Percentiles rank a stretch among this genome's conserved stretches.
These are phyloP conservation scores for Pichia sp. DNA, from an alignment of 1,139 yeast genomes.

Conservation along the genomic window DNA sequence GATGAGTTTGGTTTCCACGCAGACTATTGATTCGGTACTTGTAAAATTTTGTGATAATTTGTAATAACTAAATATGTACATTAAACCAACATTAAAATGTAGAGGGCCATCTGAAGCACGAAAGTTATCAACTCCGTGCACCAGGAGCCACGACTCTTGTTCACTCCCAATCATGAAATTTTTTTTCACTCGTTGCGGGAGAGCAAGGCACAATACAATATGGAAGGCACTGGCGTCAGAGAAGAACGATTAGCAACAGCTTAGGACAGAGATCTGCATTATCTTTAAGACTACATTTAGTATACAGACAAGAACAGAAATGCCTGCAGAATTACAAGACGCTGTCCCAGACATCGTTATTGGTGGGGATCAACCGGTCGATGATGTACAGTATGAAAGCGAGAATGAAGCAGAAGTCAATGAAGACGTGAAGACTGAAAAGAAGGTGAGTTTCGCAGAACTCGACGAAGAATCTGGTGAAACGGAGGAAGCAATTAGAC, in stretches of 20 bases:
- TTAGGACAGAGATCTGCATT: background rate
- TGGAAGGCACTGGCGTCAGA: background rate
- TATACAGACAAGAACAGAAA: slow-evolving; percentile 17
- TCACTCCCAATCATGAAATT: slow-evolving; percentile 2
- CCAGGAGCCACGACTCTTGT: background rate
- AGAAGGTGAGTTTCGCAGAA: slow-evolving; percentile 81
- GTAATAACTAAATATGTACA: background rate
- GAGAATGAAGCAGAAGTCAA: slow-evolving; percentile 43
- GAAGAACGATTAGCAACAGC: background rate
- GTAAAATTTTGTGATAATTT: background rate
- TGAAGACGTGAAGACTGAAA: slow-evolving; percentile 41
- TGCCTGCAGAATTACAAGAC: slow-evolving; percentile 69
- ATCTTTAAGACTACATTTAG: background rate
- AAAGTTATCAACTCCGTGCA: slow-evolving; percentile 1
- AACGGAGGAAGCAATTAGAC: slow-evolving; percentile 63
- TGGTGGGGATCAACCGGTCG: slow-evolving; percentile 48
- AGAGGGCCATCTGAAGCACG: background rate
- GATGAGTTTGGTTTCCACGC: slow-evolving; percentile 88
- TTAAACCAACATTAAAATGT: background rate
- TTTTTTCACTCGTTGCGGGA: slow-evolving; percentile 5
- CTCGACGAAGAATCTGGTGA: slow-evolving; percentile 55
- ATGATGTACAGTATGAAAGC: slow-evolving; percentile 35
- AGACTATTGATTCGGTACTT: slow-evolving; percentile 15
- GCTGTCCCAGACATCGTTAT: slow-evolving; percentile 82
- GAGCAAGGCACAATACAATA: background rate